phyloP scores from a whole-genome alignment of 1,284 basidiomycete species.

The Malassezia sympodialis region DNA sequence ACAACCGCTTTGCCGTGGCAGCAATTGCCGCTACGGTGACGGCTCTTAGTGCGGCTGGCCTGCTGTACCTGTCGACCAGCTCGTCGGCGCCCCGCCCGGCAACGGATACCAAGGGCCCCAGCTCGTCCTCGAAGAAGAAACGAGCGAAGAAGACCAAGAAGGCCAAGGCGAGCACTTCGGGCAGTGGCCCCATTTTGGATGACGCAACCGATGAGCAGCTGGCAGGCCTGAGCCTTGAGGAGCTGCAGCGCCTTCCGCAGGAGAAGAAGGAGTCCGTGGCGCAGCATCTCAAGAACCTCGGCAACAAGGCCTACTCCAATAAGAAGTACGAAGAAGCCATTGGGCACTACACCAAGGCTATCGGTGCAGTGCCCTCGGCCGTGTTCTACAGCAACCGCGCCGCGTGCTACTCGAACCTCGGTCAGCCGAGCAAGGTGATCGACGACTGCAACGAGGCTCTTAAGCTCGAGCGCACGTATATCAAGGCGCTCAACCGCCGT shows the following conservation, averaged over 20 bases:
- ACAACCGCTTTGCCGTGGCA: slow-evolving; percentile 38
- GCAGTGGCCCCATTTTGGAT: slow-evolving; percentile 38
- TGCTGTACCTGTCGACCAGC: slow-evolving; percentile 27
- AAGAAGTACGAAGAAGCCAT: slow-evolving; percentile 69
- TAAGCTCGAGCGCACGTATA: slow-evolving; percentile 70
- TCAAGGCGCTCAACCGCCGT: slow-evolving; percentile 90
- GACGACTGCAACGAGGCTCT: slow-evolving; percentile 83
- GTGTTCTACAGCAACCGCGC: slow-evolving; percentile 97
- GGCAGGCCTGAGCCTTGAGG: slow-evolving; percentile 29
- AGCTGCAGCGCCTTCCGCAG: slow-evolving; percentile 33
- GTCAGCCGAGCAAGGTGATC: slow-evolving; percentile 72
- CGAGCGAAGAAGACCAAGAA: slow-evolving; percentile 32
- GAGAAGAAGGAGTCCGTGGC: slow-evolving; percentile 60
- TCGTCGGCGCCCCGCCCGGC: slow-evolving; percentile 12
- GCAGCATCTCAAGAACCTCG: slow-evolving; percentile 70
- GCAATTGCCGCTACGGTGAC: slow-evolving; percentile 34
- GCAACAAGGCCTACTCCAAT: slow-evolving; percentile 76
- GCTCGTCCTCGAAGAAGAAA: slow-evolving; percentile 34
- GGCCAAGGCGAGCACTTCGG: slow-evolving; percentile 15
- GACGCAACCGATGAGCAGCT: slow-evolving; percentile 40
- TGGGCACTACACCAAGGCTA: slow-evolving; percentile 67
- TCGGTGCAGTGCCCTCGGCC: slow-evolving; percentile 77
- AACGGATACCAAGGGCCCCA: slow-evolving; percentile 5
- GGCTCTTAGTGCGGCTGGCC: slow-evolving; percentile 27
- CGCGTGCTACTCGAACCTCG: slow-evolving; percentile 89